Conservation (phyloP, 345 rosid genomes). For the Erysimum cheiranthoides region DNA sequence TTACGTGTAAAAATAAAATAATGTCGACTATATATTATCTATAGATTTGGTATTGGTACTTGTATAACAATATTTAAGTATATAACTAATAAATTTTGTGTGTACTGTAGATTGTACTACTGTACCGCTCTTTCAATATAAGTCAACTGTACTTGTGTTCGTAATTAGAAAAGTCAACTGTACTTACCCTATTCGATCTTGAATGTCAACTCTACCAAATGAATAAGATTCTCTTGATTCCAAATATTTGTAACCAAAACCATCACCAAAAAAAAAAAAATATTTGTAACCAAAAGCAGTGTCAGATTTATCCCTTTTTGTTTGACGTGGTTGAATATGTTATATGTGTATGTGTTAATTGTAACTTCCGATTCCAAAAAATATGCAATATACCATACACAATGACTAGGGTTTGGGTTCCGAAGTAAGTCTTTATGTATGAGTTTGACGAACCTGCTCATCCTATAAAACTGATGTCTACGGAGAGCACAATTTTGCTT, state of each 20-base stretch:
- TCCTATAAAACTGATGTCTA: not conserved
- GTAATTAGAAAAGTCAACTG: conserved; percentile 1
- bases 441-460: not conserved
- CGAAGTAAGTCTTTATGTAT: not conserved
- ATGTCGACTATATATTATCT: not conserved
- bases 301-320: not conserved
- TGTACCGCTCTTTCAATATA: conserved; percentile 37
- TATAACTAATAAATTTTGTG: not conserved
- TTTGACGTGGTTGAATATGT: not conserved
- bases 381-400: not conserved
- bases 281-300: not conserved
- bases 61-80: not conserved
- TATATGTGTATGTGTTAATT: not conserved
- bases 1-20: not conserved
- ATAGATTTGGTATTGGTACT: not conserved
- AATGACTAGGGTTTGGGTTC: not conserved
- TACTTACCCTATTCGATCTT: not conserved
- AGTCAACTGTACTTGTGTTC: conserved; percentile 37
- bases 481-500: not conserved
- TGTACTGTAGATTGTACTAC: conserved; percentile 38
- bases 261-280: too few relatives aligned
- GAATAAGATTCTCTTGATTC: conserved; percentile 22
- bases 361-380: not conserved
- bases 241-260: not conserved
- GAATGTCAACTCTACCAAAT: conserved; percentile 29